Conservation (phyloP, 192 early-diverging fungal genomes). For the Entomortierella chlamydospora region DNA sequence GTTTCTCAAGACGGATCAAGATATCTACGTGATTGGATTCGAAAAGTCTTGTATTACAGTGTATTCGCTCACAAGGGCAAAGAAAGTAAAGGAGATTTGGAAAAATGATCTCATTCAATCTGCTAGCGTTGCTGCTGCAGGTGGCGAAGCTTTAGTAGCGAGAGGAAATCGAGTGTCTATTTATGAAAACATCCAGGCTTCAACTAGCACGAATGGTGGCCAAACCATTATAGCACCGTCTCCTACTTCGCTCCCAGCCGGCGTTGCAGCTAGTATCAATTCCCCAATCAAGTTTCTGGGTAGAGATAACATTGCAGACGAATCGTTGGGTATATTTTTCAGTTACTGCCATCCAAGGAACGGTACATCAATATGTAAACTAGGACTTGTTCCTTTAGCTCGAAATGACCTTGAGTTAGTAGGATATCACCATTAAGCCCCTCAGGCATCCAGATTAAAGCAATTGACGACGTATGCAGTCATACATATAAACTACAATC, state of each 20-base stretch:
- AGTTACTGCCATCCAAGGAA: slow-evolving; percentile 42
- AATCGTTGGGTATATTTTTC: slow-evolving; percentile 46
- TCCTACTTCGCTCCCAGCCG: too few species aligned
- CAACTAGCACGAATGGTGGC: too few species aligned
- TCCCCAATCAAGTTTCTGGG: slow-evolving; percentile 44
- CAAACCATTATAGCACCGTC: too few species aligned
- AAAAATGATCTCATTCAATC: slow-evolving; percentile 35
- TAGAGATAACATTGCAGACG: slow-evolving; percentile 33
- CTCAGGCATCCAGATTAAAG: neutral
- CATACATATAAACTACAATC: neutral
- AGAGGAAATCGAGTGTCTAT: neutral
- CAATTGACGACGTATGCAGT: too few species aligned
- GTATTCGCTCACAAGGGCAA: slow-evolving; percentile 32
- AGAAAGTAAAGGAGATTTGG: slow-evolving; percentile 34
- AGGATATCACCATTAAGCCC: slow-evolving; percentile 15
- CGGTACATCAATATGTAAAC: slow-evolving; percentile 38
- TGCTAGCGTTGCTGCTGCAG: neutral
- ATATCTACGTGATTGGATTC: slow-evolving; percentile 51
- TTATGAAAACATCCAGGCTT: neutral
- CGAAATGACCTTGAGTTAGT: slow-evolving; percentile 38
- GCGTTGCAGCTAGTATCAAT: neutral
- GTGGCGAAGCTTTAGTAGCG: neutral
- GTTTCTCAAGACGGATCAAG: slow-evolving; percentile 27
- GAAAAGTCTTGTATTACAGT: slow-evolving; percentile 33
- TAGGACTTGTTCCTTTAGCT: slow-evolving; percentile 4